Base-by-base conservation (phyloP, 257 asterid species). In the Avicennia marina region DNA sequence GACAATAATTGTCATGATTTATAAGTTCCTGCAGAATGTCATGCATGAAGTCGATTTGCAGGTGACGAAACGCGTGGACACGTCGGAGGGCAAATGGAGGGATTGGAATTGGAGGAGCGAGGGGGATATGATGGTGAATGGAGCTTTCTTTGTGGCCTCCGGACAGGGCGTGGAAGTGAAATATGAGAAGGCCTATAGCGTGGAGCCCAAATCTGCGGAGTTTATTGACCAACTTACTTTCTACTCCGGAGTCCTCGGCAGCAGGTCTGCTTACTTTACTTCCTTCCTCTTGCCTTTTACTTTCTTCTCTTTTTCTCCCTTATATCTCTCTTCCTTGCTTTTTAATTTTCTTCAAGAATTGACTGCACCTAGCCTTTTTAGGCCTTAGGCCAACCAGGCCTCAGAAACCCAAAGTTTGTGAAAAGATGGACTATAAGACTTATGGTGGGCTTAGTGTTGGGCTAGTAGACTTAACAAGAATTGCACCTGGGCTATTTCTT, bases 41-140 rank as follows among this genome's bases (percentile, higher is more conserved):
- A n/a, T n/a, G n/a, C n/a, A n/a, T n/a, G n/a, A n/a, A n/a, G n/a
- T n/a, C n/a, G n/a, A n/a, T 52, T 43, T 42, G 51, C 31, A 79
- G 86, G 78, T 80, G 12, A 80, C 87, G 9, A 80, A 80, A 41
- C 51, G 87, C 1, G 79, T 80, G 61, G 87, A 77, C 0, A 68
- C 81, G 13, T 50, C 63, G 4, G 80, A 77, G 50, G 74, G 42
- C 11, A 24, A 63, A 0, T 80, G 87, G 87, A 68, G 72, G 39
- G 69, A 57, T 1, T 80, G 87, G 87, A 80, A 80, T 48, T 80
- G 87, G 87, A 74, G 87, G 61, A 80, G 87, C 64, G 84, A 80
- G 10, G 87, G 87, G 64, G 87, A 80, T 45, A 10, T 71, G 56
- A 70, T 80, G 81, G 79, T 59, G 50, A 80, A 80, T 66, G 87